Evolutionary conservation across 129 eudicot genomes (phyloP).

Genomic region (Helianthus tuberosus): DNA sequence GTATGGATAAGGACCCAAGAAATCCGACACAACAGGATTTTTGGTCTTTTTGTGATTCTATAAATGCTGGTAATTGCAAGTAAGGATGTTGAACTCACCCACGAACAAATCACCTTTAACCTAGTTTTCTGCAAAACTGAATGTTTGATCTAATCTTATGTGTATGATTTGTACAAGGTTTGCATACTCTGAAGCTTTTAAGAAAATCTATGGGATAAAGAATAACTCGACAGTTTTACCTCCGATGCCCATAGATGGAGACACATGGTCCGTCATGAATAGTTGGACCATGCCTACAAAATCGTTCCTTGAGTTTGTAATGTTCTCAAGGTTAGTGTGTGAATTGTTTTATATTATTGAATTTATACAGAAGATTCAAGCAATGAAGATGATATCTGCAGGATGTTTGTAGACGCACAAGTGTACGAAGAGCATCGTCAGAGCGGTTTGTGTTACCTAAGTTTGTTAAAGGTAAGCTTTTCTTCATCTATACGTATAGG

Average conservation of each 20-base stretch:
- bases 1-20: constrained; percentile 85
- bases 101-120: background rate
- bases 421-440: constrained; percentile 71
- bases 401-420: constrained; percentile 88
- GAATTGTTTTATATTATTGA: background rate
- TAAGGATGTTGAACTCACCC: constrained; percentile 43
- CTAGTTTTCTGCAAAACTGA: background rate
- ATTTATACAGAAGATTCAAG: background rate
- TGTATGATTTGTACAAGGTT: constrained; percentile 45
- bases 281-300: constrained; percentile 93
- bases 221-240: constrained; percentile 60
- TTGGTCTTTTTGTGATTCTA: constrained; percentile 96
- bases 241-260: constrained; percentile 76
- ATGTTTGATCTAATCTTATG: constrained; percentile 18
- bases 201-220: constrained; percentile 74
- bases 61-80: constrained; percentile 99
- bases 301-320: constrained; percentile 86
- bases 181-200: constrained; percentile 78
- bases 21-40: constrained; percentile 68
- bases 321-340: constrained; percentile 75
- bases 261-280: constrained; percentile 94
- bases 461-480: constrained; percentile 68
- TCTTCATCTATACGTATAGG: background rate
- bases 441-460: constrained; percentile 74
- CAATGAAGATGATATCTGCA: constrained; percentile 31